Evolutionary conservation across 2,329 filamentous ascomycete genomes (phyloP), one percentile per base, ranked within the genome.

Genomic region (Verticillium klebahnii): DNA sequence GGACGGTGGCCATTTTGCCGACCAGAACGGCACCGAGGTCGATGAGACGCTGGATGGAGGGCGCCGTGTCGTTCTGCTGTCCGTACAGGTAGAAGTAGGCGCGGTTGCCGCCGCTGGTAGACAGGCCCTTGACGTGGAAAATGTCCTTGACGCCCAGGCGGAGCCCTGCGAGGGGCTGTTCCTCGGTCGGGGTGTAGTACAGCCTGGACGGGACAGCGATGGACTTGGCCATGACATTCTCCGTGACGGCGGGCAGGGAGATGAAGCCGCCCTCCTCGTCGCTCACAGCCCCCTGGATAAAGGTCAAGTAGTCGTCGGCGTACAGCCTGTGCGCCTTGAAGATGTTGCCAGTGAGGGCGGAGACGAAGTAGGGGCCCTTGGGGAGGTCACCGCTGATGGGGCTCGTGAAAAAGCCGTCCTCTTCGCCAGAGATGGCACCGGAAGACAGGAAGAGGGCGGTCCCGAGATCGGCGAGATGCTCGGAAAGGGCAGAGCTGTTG

Each of bases 131-230:
- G 45, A 88, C 70, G 62, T 86, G 78, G 63, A 78, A 83, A 57
- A 85, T 84, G 64, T 88, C 86, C 66, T 88, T 88, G 61, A 85
- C 74, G 2, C 78, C 82, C 0, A 85, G 70, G 12, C 83, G 74
- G 19, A 82, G 76, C 17, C 82, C 82, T 8, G 81, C 78, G 1
- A 85, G 71, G 2, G 82, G 82, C 64, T 80, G 77, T 23, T 64
- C 57, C n/a, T 59, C 29, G 5, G 57, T 76, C 72, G 1, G 67
- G 5, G 72, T 75, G 67, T 74, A 80, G 69, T 84, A 83, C 1
- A 84, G 71, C n/a, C 82, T 76, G 12, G 80, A 84, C 5, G 82
- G 82, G 1, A 85, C 82, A 8, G 62, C 62, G n/a, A 64, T 61
- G 45, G 54, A 56, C 19, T 60, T 60, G 14, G 59, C 58, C 58